A percentile compares a stretch with the other conserved stretches of the same genome.
Evolutionary conservation across 1,284 basidiomycete species (phyloP).

Genomic region (Sphaerobolus stellatus): DNA sequence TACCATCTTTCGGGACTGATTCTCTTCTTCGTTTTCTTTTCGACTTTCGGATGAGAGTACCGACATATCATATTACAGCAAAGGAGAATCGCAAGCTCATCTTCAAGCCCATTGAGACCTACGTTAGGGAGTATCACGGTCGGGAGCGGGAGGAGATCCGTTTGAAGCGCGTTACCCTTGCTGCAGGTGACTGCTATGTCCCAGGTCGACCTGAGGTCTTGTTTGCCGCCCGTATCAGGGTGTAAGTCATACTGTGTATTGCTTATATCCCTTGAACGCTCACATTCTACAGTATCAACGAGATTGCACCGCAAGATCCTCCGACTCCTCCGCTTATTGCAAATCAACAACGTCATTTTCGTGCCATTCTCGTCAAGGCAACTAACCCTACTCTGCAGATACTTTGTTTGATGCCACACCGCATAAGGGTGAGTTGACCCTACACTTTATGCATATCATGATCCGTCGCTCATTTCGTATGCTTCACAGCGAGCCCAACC

Average conservation of each 20-base stretch:
- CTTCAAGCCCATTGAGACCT: constrained; percentile 99
- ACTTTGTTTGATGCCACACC: constrained; percentile 96
- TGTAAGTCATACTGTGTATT: constrained; percentile 51
- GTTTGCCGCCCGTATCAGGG: constrained; percentile 96
- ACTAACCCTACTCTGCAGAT: constrained; percentile 97
- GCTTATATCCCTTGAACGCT: neutral
- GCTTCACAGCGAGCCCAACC: constrained; percentile 78
- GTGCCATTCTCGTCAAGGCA: constrained; percentile 92
- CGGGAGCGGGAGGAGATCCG: constrained; percentile 98
- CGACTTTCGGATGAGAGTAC: constrained; percentile 26
- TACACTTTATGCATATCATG: neutral
- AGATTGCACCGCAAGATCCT: constrained; percentile 1
- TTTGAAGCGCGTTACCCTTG: constrained; percentile 89
- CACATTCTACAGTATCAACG: constrained; percentile 89
- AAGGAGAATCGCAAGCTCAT: constrained; percentile 95
- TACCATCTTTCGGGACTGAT: constrained; percentile 99
- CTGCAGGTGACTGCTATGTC: constrained; percentile 96
- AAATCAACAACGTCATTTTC: constrained; percentile 99
- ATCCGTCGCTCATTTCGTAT: neutral
- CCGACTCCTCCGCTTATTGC: constrained; percentile 57
- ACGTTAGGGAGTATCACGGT: constrained; percentile 94
- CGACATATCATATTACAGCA: too few species aligned
- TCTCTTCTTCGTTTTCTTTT: constrained; percentile 14
- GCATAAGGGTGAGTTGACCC: constrained; percentile 84
- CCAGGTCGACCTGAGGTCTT: constrained; percentile 95